Percentiles rank a stretch among this genome's conserved stretches.
Conservation (phyloP, 2,329 filamentous ascomycete species). For the Ceratocystis ficicola region DNA sequence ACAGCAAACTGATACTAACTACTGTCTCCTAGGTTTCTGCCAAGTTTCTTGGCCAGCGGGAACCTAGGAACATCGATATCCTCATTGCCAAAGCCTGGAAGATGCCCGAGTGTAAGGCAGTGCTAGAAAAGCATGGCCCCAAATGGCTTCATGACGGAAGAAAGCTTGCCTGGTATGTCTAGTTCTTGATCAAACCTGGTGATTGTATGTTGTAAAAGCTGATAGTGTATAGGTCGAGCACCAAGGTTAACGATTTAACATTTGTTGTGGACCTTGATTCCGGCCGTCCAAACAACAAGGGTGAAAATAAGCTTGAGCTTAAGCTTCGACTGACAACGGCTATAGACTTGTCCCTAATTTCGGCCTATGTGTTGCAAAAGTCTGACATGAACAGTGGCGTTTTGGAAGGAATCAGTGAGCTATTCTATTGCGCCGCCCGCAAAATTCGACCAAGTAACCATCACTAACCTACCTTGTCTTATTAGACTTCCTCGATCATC, state of each 20-base stretch:
- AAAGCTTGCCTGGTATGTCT: constrained; percentile 66
- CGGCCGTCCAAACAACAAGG: constrained; percentile 22
- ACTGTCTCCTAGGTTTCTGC: constrained; percentile 15
- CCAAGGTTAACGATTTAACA: constrained; percentile 34
- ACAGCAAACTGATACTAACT: not conserved
- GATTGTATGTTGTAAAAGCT: not conserved
- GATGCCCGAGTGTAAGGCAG: constrained; percentile 26
- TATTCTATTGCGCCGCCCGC: not conserved
- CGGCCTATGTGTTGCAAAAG: constrained; percentile 51
- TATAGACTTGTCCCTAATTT: constrained; percentile 55
- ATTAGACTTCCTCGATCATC: constrained; percentile 67
- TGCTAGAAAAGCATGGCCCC: constrained; percentile 36
- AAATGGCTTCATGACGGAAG: constrained; percentile 69
- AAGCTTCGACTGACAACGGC: constrained; percentile 51
- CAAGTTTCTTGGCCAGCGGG: constrained; percentile 16
- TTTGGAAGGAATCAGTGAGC: constrained; percentile 57
- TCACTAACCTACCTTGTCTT: not conserved
- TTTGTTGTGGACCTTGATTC: constrained; percentile 61
- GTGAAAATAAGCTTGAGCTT: constrained; percentile 45
- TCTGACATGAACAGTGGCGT: constrained; percentile 52
- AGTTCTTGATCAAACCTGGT: not conserved
- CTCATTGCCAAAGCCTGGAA: constrained; percentile 66
- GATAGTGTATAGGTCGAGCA: constrained; percentile 29
- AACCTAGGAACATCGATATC: constrained; percentile 31
- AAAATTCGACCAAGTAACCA: not conserved